Evolutionary conservation across 352 stramenopile genomes (phyloP).

Genomic region (Phytophthora chlamydospora): DNA sequence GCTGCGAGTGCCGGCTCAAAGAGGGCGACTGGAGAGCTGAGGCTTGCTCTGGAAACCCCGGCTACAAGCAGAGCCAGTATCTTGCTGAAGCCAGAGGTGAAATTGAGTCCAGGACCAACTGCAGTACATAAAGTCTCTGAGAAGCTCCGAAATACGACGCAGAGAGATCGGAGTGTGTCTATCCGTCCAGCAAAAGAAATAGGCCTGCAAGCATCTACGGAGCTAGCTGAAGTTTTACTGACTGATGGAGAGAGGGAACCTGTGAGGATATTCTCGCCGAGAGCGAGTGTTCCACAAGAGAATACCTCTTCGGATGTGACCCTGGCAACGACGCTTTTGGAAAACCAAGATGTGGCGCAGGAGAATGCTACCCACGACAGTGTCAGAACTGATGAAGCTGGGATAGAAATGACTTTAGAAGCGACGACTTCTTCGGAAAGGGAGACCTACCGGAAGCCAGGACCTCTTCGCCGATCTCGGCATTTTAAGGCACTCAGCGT

Average conservation of each 20-base stretch:
- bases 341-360: not conserved
- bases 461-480: slow-evolving; percentile 18
- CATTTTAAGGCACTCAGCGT: slow-evolving; percentile 18
- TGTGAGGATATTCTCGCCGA: not conserved
- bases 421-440: slow-evolving; percentile 1
- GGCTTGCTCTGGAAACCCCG: not conserved
- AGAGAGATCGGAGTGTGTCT: not conserved
- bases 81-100: not conserved
- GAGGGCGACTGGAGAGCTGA: not conserved
- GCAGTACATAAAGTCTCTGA: not conserved
- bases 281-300: not conserved
- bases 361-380: not conserved
- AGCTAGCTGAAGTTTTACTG: not conserved
- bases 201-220: not conserved
- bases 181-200: not conserved
- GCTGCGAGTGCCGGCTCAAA: not conserved
- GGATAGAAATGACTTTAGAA: not conserved
- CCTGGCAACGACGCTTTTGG: too few relatives aligned
- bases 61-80: slow-evolving; percentile 9
- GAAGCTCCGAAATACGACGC: not conserved
- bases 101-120: not conserved
- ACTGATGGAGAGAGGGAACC: not conserved
- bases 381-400: not conserved
- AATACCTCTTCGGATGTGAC: not conserved
- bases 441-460: slow-evolving; percentile 1